phyloP scores from a whole-genome alignment of 306 rosid species.

The Vigna nakashimae region DNA sequence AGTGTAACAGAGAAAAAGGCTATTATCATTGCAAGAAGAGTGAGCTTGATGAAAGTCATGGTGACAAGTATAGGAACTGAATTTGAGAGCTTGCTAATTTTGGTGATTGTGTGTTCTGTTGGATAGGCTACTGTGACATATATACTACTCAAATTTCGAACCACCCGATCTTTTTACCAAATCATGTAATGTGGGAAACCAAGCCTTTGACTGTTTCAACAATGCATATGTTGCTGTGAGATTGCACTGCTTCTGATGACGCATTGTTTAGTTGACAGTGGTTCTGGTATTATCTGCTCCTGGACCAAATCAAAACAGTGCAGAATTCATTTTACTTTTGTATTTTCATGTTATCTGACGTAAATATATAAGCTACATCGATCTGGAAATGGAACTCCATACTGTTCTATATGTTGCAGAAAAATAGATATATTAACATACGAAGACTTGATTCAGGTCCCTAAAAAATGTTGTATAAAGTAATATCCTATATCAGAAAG shows the following conservation, averaged over 20 bases:
- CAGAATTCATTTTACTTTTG: constrained; percentile 1
- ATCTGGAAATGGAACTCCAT: not conserved
- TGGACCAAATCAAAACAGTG: constrained; percentile 37
- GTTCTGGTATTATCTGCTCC: constrained; percentile 51
- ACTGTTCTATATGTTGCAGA: not conserved
- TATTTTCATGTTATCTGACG: not conserved
- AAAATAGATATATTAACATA: not conserved
- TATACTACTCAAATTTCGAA: constrained; percentile 42
- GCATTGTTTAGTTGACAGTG: constrained; percentile 31
- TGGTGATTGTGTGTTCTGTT: constrained; percentile 31
- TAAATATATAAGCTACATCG: not conserved
- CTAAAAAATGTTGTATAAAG: too few species aligned
- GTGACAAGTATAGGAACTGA: constrained; percentile 13
- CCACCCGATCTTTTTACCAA: constrained; percentile 60
- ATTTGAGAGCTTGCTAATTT: constrained; percentile 10
- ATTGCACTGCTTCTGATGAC: constrained; percentile 24
- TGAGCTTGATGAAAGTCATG: constrained; percentile 55
- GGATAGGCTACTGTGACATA: constrained; percentile 40
- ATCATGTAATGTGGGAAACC: constrained; percentile 48
- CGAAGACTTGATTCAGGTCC: too few species aligned
- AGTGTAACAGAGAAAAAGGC: constrained; percentile 45
- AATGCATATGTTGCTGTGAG: constrained; percentile 32
- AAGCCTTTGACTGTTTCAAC: constrained; percentile 56
- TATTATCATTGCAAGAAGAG: constrained; percentile 40
- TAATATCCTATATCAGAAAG: too few species aligned